phyloP scores from a whole-genome alignment of 164 flowering plant genomes.

The Chimonanthus salicifolius region DNA sequence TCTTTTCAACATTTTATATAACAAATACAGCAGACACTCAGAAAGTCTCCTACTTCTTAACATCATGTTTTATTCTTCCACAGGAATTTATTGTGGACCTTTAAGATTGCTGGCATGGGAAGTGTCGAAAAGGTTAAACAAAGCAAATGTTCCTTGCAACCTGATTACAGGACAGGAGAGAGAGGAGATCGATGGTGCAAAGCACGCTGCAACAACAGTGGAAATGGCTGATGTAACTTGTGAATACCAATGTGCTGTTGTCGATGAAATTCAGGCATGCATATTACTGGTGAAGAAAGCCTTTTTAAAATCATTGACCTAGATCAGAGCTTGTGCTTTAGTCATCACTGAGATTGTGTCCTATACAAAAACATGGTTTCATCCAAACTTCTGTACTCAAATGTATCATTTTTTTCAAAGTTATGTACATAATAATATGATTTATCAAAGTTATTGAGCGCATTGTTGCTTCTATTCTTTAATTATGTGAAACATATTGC shows the following conservation, averaged over 20 bases:
- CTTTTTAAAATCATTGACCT: neutral
- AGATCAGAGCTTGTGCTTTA: neutral
- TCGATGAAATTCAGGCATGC: conserved; percentile 94
- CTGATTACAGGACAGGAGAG: conserved; percentile 88
- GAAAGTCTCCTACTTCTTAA: neutral
- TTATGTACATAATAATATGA: neutral
- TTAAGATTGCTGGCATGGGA: conserved; percentile 95
- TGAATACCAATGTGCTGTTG: conserved; percentile 70
- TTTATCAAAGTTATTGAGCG: neutral
- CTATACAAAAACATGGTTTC: neutral
- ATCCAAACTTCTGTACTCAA: neutral
- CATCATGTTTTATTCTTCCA: neutral
- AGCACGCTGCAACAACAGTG: conserved; percentile 85
- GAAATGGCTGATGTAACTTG: conserved; percentile 89
- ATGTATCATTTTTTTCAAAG: neutral
- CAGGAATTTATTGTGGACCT: conserved; percentile 95
- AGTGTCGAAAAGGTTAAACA: conserved; percentile 77
- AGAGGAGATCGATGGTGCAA: conserved; percentile 80
- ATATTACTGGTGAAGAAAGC: neutral
- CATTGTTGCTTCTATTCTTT: neutral
- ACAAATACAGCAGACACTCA: neutral
- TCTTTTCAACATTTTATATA: too few species aligned
- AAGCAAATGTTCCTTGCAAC: conserved; percentile 79
- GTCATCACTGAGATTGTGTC: neutral
- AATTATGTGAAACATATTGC: too few species aligned